Base-by-base conservation (phyloP, 2,329 filamentous ascomycete species). In the Ambrosiella xylebori region DNA sequence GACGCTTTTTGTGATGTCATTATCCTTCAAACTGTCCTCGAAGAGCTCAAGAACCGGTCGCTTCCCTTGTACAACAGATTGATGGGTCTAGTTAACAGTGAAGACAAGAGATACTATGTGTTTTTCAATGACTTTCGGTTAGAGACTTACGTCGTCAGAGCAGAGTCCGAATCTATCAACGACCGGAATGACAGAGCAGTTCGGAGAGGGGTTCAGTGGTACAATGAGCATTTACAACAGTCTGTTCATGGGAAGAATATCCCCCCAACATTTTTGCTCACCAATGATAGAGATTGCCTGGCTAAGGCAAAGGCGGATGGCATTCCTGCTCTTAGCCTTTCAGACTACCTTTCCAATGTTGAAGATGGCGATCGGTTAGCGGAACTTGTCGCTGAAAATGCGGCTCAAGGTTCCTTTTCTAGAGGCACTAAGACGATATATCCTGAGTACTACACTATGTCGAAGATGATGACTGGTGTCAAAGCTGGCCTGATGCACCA, bases 61-160 rank as follows among this genome's bases (percentile, higher is more conserved):
- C 71, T 97, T 61, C 93, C 93, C 47, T 80, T 98, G 41, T 98
- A 97, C 73, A 96, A 96, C 69, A 86, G 93, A 44, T 75, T 98
- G 54, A 81, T 97, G 63, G 83, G 86, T 19, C 75, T 98, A 62
- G 95, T 90, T 44, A 95, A 91, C 71, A 95, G 91, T 66, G 89
- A 95, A 65, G 89, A 95, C 63, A 98, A 98, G 75, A 82, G 91
- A 57, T 97, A 95, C 68, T 96, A 97, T 67, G 88, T 98, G 56
- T 98, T 98, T 69, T 97, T 97, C 79, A 98, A 98, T 69, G 93
- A 98, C 65, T 98, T 98, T 67, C 81, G 91, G 56, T 75, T 90
- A 44, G 94, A 98, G 70, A 98, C 93, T 0, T 86, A 95, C 66
- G 80, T 96, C 53, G 73, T 78, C 36, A 79, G 93, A 61, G 78